Percentiles rank a stretch among this genome's conserved stretches.
These are phyloP conservation scores for Seiridium unicorne DNA, from an alignment of 2,329 filamentous ascomycete genomes.

Conservation along the genomic window DNA sequence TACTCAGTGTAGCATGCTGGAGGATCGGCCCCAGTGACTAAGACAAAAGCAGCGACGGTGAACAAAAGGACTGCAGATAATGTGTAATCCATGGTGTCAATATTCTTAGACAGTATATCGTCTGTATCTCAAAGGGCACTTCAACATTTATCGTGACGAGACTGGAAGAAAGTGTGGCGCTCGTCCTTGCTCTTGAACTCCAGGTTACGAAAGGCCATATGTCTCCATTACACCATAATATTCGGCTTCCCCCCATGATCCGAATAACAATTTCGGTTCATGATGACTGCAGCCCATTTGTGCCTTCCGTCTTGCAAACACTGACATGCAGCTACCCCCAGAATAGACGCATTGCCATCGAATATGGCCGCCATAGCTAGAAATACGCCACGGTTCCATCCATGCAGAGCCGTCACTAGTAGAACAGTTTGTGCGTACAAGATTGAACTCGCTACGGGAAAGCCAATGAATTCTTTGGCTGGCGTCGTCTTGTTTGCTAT, in stretches of 20 bases:
- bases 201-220: too few relatives aligned
- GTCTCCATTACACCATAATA: too few relatives aligned
- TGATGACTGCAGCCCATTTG: neutral
- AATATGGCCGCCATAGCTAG: neutral
- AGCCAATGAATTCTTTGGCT: too few relatives aligned
- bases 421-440: too few relatives aligned
- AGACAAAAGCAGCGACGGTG: neutral
- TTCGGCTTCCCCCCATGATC: too few relatives aligned
- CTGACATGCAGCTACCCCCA: neutral
- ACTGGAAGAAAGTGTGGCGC: neutral
- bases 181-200: too few relatives aligned
- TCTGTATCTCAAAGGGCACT: neutral
- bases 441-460: too few relatives aligned
- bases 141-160: neutral
- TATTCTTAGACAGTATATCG: neutral
- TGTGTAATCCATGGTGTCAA: neutral
- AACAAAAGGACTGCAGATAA: neutral
- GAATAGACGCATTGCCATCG: neutral
- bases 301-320: neutral
- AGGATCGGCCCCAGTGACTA: neutral
- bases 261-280: neutral
- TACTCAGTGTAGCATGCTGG: neutral
- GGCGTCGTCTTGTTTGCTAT: too few relatives aligned
- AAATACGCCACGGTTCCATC: neutral
- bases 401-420: too few relatives aligned